Percentiles rank a stretch among this genome's conserved stretches.
Evolutionary conservation across 1,284 basidiomycete genomes (phyloP).

Genomic region (Moesziomyces aphidis): DNA sequence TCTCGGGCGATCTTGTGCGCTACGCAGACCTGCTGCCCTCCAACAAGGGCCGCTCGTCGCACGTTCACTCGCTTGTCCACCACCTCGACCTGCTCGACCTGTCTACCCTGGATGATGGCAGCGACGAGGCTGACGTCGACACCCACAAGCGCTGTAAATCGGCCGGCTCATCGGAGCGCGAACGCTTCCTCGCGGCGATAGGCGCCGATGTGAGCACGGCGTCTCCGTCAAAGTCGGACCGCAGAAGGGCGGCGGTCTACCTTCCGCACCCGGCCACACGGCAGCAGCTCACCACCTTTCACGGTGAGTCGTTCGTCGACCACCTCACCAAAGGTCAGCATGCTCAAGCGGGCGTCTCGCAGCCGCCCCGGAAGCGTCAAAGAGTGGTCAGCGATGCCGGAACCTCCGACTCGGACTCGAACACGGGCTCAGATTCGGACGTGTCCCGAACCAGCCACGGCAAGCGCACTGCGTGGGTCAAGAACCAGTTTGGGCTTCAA

Average conservation of each 20-base stretch:
- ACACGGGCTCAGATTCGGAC: conserved; percentile 2
- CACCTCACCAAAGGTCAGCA: conserved; percentile 15
- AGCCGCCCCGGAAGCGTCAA: not conserved
- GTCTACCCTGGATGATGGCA: conserved; percentile 3
- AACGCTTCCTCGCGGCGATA: conserved; percentile 3
- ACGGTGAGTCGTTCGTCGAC: conserved; percentile 22
- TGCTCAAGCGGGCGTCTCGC: not conserved
- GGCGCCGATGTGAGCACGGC: not conserved
- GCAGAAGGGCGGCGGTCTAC: conserved; percentile 14
- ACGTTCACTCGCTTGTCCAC: conserved; percentile 78
- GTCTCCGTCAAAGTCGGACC: not conserved
- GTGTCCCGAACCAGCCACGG: conserved; percentile 5
- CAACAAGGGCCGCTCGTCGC: conserved; percentile 80
- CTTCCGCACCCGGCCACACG: conserved; percentile 13
- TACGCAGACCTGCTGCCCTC: conserved; percentile 80
- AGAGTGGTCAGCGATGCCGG: not conserved
- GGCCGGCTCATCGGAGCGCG: not conserved
- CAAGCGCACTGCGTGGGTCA: conserved; percentile 41
- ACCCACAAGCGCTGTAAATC: not conserved
- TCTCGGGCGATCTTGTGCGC: conserved; percentile 74
- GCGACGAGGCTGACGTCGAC: not conserved
- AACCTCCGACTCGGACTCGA: not conserved
- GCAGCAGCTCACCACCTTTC: conserved; percentile 31
- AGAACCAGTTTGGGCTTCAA: conserved; percentile 74
- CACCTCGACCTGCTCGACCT: conserved; percentile 52